Base-by-base conservation (phyloP, 2,329 filamentous ascomycete species). In the Grosmannia clavigera region DNA sequence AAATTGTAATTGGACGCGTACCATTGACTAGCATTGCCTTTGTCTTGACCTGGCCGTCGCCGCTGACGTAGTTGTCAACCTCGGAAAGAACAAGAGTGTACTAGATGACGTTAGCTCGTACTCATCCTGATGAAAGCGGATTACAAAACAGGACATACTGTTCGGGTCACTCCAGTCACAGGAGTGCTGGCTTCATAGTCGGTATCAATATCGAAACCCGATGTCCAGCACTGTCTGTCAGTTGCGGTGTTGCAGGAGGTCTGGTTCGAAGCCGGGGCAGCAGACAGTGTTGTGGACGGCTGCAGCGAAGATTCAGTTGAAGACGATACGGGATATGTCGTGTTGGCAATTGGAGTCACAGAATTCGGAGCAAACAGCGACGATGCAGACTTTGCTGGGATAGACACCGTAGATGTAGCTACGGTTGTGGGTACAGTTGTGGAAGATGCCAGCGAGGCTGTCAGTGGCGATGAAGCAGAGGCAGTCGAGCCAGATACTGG, bases 11-110 rank as follows among this genome's bases (percentile, higher is more conserved):
- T 43, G 40, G 40, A 14, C 10, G 51, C 63, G 22, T 40, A 56
- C 64, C 63, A 51, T 66, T 66, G 43, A 66, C 57, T 2, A 66
- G 62, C 65, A 66, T 66, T 6, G 65, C 65, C 57, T 63, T 64
- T n/a, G 43, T 35, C 57, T 65, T 64, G 33, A 58, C 33, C 12
- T 58, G 51, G 6, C 65, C 64, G 48, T 66, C 65, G 11, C 63
- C 64, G 27, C 63, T 61, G 5, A 64, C 54, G 25, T 48, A 66
- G 60, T 65, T 61, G 59, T 64, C 58, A 12, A 61, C 43, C 57
- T 66, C 64, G 3, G 60, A 64, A 22, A 67, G 16, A 1, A 52
- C 61, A 22, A 67, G 58, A 11, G 58, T 63, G 58, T 65, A 67
- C 61, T 65, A 31, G 14, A 46, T 19, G 3, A 25, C 1, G 25